Evolutionary conservation across 192 early-diverging fungal species (phyloP).

Genomic region (Thoreauomyces humboldtii): DNA sequence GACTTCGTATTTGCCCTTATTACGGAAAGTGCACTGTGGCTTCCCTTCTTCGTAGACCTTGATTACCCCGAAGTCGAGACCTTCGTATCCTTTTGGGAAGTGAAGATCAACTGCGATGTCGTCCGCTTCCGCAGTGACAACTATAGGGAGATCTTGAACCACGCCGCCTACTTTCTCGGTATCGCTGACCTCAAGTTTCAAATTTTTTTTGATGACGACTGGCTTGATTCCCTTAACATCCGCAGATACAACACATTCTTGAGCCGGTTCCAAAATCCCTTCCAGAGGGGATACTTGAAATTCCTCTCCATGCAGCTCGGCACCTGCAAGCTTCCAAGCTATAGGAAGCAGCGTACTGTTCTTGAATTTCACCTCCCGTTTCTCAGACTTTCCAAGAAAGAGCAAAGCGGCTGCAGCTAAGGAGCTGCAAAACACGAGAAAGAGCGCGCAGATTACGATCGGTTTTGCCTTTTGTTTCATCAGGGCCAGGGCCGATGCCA

Average conservation of each 20-base stretch:
- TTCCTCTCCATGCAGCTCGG: conserved; percentile 59
- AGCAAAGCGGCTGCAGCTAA: too few relatives aligned
- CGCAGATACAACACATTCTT: conserved; percentile 47
- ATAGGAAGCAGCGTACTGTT: conserved; percentile 54
- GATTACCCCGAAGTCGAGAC: conserved; percentile 59
- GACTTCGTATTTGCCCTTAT: conserved; percentile 64
- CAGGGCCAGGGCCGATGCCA: too few relatives aligned
- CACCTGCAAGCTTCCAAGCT: conserved; percentile 53
- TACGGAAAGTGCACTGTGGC: conserved; percentile 35
- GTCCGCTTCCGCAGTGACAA: conserved; percentile 62
- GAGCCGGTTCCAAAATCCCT: conserved; percentile 45
- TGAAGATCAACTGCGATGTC: conserved; percentile 63
- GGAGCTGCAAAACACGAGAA: too few relatives aligned
- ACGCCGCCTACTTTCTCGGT: conserved; percentile 52
- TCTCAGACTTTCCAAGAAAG: conserved; percentile 51
- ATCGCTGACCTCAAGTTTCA: conserved; percentile 57
- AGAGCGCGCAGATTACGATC: too few relatives aligned
- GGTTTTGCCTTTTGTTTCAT: too few relatives aligned
- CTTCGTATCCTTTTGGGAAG: conserved; percentile 62
- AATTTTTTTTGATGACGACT: conserved; percentile 45
- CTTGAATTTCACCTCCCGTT: conserved; percentile 52
- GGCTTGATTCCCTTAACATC: conserved; percentile 57
- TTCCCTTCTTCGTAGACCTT: conserved; percentile 45
- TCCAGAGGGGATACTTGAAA: conserved; percentile 52
- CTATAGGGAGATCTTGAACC: conserved; percentile 54